A percentile compares a stretch with the other conserved stretches of the same genome.
Conservation (phyloP, 345 rosid genomes). For the Corchorus olitorius region DNA sequence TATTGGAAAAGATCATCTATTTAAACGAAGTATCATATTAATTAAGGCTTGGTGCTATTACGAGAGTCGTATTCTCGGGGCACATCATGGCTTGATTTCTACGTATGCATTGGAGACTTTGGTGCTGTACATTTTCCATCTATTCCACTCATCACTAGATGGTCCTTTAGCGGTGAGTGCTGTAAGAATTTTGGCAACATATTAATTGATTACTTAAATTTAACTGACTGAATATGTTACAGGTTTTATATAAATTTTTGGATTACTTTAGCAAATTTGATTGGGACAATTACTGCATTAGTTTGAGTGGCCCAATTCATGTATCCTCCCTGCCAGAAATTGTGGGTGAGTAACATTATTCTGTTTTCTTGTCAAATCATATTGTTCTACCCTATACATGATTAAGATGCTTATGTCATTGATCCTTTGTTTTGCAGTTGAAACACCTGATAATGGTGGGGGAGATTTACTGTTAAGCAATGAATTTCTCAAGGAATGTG, state of each 20-base stretch:
- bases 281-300: slow-evolving; percentile 89
- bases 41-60: slow-evolving; percentile 94
- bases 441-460: slow-evolving; percentile 56
- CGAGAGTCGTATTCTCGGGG: slow-evolving; percentile 91
- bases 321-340: slow-evolving; percentile 65
- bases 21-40: slow-evolving; percentile 81
- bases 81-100: slow-evolving; percentile 86
- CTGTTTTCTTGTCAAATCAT: background rate
- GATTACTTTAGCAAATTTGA: slow-evolving; percentile 96
- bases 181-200: slow-evolving; percentile 15
- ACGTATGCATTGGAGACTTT: slow-evolving; percentile 90
- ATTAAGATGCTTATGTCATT: slow-evolving; percentile 17
- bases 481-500: slow-evolving; percentile 64
- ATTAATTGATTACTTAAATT: slow-evolving; percentile 3
- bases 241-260: slow-evolving; percentile 88
- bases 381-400: background rate
- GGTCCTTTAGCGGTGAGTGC: slow-evolving; percentile 84
- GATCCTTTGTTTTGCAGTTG: slow-evolving; percentile 40
- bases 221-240: slow-evolving; percentile 23
- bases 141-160: slow-evolving; percentile 64
- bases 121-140: slow-evolving; percentile 80
- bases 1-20: slow-evolving; percentile 77
- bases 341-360: slow-evolving; percentile 52
- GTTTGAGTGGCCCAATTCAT: slow-evolving; percentile 72
- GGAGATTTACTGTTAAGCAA: slow-evolving; percentile 59